Conservation (phyloP, 2,329 filamentous ascomycete genomes). For the Aspergillus piperis region DNA sequence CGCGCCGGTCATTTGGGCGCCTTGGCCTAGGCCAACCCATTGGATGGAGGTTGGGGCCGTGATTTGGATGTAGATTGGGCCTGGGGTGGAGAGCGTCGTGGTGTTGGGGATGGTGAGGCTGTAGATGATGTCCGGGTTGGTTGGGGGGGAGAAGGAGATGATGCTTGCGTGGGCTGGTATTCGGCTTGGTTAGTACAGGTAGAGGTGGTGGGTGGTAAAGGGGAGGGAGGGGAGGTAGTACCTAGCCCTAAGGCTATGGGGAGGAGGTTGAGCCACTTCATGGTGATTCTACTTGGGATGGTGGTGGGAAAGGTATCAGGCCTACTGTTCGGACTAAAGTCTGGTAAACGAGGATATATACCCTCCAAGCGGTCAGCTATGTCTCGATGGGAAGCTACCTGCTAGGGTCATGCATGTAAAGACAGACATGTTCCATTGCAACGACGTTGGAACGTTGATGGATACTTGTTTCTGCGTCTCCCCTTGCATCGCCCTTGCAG, state of each 20-base stretch:
- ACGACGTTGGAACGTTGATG: background rate
- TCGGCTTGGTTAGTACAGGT: background rate
- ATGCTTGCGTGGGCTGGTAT: conserved; percentile 11
- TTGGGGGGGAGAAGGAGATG: conserved; percentile 22
- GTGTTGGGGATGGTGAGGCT: conserved; percentile 56
- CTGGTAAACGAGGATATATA: too few species aligned
- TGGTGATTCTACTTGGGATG: background rate
- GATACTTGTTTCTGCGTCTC: too few species aligned
- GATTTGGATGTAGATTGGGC: conserved; percentile 64
- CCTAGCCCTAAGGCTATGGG: background rate
- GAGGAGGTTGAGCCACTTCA: background rate
- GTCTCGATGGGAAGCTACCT: too few species aligned
- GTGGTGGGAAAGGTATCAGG: too few species aligned
- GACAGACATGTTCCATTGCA: background rate
- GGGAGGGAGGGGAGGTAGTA: background rate
- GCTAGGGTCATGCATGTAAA: too few species aligned
- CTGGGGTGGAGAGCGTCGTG: conserved; percentile 51
- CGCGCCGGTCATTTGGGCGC: conserved; percentile 56
- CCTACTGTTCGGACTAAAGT: too few species aligned
- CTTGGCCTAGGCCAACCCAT: conserved; percentile 64
- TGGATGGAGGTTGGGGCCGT: conserved; percentile 40
- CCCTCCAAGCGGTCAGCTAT: too few species aligned
- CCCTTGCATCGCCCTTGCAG: conserved; percentile 1
- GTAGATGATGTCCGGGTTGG: conserved; percentile 38
- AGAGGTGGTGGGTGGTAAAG: background rate